phyloP scores from a whole-genome alignment of 768 basidiomycete genomes.

The Hirschioporus abietinus region DNA sequence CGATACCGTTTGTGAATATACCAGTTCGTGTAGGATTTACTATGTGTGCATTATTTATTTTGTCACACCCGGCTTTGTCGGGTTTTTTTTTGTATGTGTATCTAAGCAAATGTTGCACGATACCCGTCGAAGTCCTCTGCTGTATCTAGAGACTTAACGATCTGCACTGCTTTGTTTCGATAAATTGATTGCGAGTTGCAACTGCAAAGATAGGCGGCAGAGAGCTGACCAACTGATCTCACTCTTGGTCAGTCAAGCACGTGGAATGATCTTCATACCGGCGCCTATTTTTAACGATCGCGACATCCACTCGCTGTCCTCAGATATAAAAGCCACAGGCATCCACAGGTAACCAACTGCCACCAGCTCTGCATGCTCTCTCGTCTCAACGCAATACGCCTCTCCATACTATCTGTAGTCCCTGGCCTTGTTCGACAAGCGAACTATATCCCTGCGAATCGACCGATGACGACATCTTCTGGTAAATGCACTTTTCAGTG shows the following conservation, averaged over 20 bases:
- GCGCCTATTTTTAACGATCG: slow-evolving; percentile 3
- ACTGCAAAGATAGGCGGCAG: no score
- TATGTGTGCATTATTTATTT: no score
- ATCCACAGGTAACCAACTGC: neutral
- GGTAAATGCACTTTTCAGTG: neutral
- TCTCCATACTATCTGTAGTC: slow-evolving; percentile 5
- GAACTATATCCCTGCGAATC: slow-evolving; percentile 5
- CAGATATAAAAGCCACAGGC: neutral
- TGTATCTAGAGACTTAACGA: no score
- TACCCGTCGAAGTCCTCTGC: no score
- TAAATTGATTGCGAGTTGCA: no score
- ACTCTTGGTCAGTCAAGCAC: neutral
- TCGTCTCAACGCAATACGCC: slow-evolving; percentile 9
- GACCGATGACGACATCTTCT: slow-evolving; percentile 8
- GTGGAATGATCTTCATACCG: neutral
- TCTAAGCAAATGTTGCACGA: no score
- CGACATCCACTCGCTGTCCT: neutral
- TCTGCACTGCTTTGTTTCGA: no score
- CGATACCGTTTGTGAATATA: neutral
- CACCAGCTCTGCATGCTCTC: slow-evolving; percentile 9
- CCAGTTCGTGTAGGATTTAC: neutral
- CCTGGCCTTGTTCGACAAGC: neutral
- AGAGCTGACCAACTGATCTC: neutral
- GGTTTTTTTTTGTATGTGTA: no score
- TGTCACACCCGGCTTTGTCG: no score